Base-by-base conservation (phyloP, 768 basidiomycete species). In the Lepiota subincarnata region DNA sequence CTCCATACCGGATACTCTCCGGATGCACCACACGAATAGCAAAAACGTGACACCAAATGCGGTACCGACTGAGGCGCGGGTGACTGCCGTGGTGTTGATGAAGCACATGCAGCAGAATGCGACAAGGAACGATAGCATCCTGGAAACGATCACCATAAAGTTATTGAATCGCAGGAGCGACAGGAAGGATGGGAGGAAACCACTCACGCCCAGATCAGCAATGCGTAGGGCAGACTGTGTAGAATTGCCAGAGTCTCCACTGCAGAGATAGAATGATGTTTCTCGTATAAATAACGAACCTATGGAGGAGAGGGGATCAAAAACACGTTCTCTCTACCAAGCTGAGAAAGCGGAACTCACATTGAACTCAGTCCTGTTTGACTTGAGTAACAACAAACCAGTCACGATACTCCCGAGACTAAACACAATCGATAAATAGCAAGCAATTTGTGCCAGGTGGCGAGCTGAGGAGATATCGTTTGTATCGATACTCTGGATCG, bases 341-440 rank as follows among this genome's bases (percentile, higher is more conserved):
- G n/a, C 5, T 3, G 2, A 34, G 14, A 1, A 18, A 11, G 28
- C 16, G 6, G 11, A 20, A 35, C 31, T 35, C 1, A 47, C 45
- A 12, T 47, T 47, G 13, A 47, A 47, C 16, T 47, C 45, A 4
- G 45, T 47, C 31, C 45, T 47, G 34, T 47, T 47, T 6, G 45
- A 18, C 16, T 47, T 47, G 22, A 75, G 60, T 6, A 79, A 65
- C 12, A 79, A 62, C 35, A 80, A 59, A 12, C 74, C 73, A 3
- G 73, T 51, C 14, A 79, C 64, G 52, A 78, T 75, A 43, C 70
- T 67, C 4, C 77, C 79, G 12, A 78, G 61, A 55, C 75, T 78
- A 3, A 68, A 59, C 1, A 74, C 53, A 44, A 74, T 70, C 0
- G 80, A 81, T 2, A 78, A 50, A 40, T 78, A 79, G 60, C 77